Base-by-base conservation (phyloP, 179 eudicot genomes). In the Camellia oleifera region DNA sequence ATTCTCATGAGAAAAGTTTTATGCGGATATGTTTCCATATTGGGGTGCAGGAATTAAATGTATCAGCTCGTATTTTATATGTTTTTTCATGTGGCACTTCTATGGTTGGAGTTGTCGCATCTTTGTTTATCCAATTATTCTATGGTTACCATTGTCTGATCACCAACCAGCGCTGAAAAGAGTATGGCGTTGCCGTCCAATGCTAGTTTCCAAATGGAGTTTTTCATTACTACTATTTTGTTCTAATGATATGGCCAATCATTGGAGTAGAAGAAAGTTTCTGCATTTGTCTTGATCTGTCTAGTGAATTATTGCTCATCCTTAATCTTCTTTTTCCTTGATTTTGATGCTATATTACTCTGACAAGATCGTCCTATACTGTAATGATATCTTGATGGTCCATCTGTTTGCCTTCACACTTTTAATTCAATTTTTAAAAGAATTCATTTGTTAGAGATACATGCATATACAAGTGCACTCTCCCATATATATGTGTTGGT, bases 361-460 rank as follows among this genome's bases (percentile, higher is more conserved):
- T 6, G 57, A 70, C 14, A 72, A 73, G 23, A 53, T 66, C 52
- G n/a, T 40, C 20, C 42, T 79, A 8, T 46, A 1, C 64, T 42
- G 44, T 45, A 65, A 71, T 72, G 61, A 60, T 11, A 79, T 72
- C 60, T 61, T 61, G 20, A 69, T 58, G 66, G n/a, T 18, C 69
- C 15, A 58, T 79, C 17, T 69, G 40, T 67, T 54, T 60, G 5
- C 54, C 10, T 72, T 20, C 17, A 23, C 23, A 3, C 17, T 53
- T 72, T 52, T 72, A 17, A 62, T 62, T 62, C 56, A 46, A 48
- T 44, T 42, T 69, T 46, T 9, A 71, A 18, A 48, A 45, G 53
- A 46, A n/a, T 69, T 48, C 23, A 7, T 10, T 48, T 0, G 57
- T 71, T n/a, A 1, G 17, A 71, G 57, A 48, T 50, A 14, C n/a